Base-by-base conservation (phyloP, 2,329 filamentous ascomycete species). In the Ramularia endophylla region DNA sequence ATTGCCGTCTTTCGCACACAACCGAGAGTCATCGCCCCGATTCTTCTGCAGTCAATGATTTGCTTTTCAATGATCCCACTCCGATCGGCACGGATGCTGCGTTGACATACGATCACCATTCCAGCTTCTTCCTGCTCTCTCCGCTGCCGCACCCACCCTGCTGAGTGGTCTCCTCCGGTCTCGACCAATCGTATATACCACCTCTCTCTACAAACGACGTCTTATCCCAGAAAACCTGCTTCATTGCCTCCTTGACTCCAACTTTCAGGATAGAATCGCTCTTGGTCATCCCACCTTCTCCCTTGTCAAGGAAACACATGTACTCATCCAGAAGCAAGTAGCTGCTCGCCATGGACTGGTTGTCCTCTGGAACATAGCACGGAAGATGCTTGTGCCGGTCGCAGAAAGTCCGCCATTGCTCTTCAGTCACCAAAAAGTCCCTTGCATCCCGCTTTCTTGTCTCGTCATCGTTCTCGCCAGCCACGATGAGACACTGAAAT, bases 311-410 rank as follows among this genome's bases (percentile, higher is more conserved):
- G 50, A 75, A 75, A 30, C 72, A 60, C 54, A 75, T 55, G 43
- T 67, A 69, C 59, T 76, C 73, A 44, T 77, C 73, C 19, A 76
- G 45, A 25, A 77, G 62, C n/a, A 77, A 60, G 52, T 75, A 76
- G 38, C 64, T 70, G 27, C 60, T 67, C 2, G 64, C 67, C 73
- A 78, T 78, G 16, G 71, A 40, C 2, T 63, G 51, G 42, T 78
- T 77, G 1, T 63, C 54, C 54, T 78, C 73, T 0, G 71, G 65
- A 2, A 74, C 65, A 31, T 71, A 69, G 27, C 61, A 66, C 12
- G 52, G 38, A 29, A 70, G 56, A 27, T 67, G 56, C 17, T 52
- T 40, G 41, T 75, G 71, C 37, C 62, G 58, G 5, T 62, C 46
- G 46, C 71, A 75, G 53, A 76, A 77, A 1, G 36, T 38, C 31